Evolutionary conservation across 257 asterid genomes (phyloP), one percentile per base, ranked within the genome.

Genomic region (Solanum clarkiae): DNA sequence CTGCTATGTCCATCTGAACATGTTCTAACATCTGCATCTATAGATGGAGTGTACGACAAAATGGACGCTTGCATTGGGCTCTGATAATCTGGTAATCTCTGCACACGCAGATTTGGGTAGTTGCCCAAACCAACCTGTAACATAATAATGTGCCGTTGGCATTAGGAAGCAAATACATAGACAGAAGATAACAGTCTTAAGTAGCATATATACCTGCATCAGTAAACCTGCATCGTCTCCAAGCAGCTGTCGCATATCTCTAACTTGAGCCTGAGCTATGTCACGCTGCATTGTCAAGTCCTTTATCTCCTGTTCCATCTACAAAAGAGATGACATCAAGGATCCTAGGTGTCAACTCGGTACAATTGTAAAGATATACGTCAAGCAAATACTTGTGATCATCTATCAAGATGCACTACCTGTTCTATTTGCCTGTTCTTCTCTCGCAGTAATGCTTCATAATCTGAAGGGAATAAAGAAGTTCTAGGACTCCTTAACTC

Each of bases 211-310:
- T 91, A 94, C 99, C 94, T 84, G 89, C 84, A 88, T 81, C 70
- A 83, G 22, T 59, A 92, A 86, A 80, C 82, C 84, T 85, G 88
- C 81, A 68, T 92, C 90, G 53, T 93, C 93, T 89, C 93, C 95
- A 16, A 93, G 84, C 88, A 93, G 82, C 65, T 91, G 90, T 69
- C 91, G 84, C 89, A 94, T 87, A 80, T 97, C 98, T 87, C 87
- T 92, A 60, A 93, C 92, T 91, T 92, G 97, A 40, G 98, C 88
- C 90, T 92, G 97, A 84, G 98, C 98, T 44, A 91, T 90, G 83
- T 97, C 98, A 84, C 98, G 85, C 91, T 97, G 98, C 91, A 91
- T 85, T 69, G 89, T 93, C 86, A 95, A 88, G 72, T 94, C 98
- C 80, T 91, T 93, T 63, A 92, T 55, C 90, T 93, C 95, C 88